Base-by-base conservation (phyloP, 2,329 filamentous ascomycete species). In the Tolypocladium paradoxum region DNA sequence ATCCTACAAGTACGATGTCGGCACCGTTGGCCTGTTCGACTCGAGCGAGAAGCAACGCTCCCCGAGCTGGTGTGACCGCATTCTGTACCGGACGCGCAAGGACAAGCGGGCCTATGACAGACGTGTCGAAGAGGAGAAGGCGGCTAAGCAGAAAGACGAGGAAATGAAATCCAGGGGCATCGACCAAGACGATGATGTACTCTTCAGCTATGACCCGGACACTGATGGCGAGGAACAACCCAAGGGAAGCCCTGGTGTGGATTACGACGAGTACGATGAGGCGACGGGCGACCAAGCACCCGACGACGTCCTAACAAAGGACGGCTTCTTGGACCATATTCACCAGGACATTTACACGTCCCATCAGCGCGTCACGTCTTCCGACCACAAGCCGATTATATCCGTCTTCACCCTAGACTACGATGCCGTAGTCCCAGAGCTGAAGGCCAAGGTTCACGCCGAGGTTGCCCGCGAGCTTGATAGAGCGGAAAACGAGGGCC, bases 1-100 rank as follows among this genome's bases (percentile, higher is more conserved):
- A 2, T 95, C 93, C 0, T 99, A 99, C 70, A 99, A 99, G 68
- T 99, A 99, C 61, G 95, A 99, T 63, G 77, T 96, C 31, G 93
- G 93, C n/a, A 95, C 87, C 33, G 82, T 96, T 34, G 88, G 88
- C 2, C 79, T 90, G 33, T 99, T 96, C 65, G 95, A 99, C 70
- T 90, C 91, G 0, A 96, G 91, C 59, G 93, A 97, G 65, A 99
- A 99, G 73, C 85, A 85, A 58, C 81, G 95, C 51, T 87, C 88
- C 2, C 93, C 93, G 3, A 96, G 90, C 65, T 99, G 93, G 92
- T 99, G 93, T 66, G 93, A 99, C 70, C 86, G 93, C 18, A 91
- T 99, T 47, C 70, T 99, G 1, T 99, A 84, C 66, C 80, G 92
- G 8, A 93, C 90, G 2, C 81, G 85, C 40, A 79, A 76, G 48